Base-by-base conservation (phyloP, 2,329 filamentous ascomycete genomes). In the Penicillium sp. region DNA sequence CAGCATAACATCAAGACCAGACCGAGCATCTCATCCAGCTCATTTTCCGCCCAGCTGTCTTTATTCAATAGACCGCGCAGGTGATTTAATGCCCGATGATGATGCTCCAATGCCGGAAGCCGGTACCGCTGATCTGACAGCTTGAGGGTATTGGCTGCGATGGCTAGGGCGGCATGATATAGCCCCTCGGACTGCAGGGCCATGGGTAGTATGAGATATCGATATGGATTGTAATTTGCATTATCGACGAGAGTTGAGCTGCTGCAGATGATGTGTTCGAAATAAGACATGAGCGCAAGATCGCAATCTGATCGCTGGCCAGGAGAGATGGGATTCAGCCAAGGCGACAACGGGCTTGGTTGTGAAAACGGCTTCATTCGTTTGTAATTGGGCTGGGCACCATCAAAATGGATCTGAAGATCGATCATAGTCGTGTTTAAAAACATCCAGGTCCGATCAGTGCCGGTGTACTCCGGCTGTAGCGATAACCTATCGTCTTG, bases 171-270 rank as follows among this genome's bases (percentile, higher is more conserved):
- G 4, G 64, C 65, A 52, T 70, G 65, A 33, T 68, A 70, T 15
- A 70, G 40, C 8, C 66, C 67, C n/a, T 64, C 38, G 1, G 63
- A 69, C 16, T 65, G 38, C 31, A 70, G 47, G 2, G 65, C 65
- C 66, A 70, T 70, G n/a, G 66, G 66, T 1, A 70, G 54, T 23
- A 70, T 65, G 3, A 69, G 54, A 51, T 70, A 62, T 41, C 65
- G 61, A 58, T 70, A 70, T n/a, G 68, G 67, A 36, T 70, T 70
- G n/a, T 60, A 63, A 39, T 63, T 44, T 3, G 59, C 61, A 44
- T 69, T 67, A 39, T 70, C 66, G 31, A 69, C 53, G 15, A 70
- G 51, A 5, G 67, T 70, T n/a, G 59, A 64, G 25, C 64, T 66
- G 46, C 64, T 67, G 61, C 66, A 70, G 19, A 70, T 67, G 5